Conservation (phyloP, 108 stramenopile species). For the Skeletonema menzelii region DNA sequence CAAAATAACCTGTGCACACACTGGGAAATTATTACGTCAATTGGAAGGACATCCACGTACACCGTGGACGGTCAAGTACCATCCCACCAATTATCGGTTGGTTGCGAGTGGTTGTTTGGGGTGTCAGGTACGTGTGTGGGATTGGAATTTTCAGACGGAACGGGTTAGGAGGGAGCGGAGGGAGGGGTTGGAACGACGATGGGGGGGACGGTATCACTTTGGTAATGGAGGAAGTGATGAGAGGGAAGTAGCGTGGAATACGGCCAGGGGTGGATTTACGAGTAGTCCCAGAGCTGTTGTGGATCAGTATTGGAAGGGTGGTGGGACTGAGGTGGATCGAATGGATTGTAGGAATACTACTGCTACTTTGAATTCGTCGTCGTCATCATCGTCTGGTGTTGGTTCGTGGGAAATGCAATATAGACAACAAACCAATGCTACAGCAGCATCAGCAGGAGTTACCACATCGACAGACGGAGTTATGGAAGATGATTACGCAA, state of each 20-base stretch:
- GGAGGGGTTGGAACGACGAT: conserved; percentile 17
- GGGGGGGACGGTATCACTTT: conserved; percentile 31
- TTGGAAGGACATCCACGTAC: conserved; percentile 96
- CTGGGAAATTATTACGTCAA: conserved; percentile 64
- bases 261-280: background rate
- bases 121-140: conserved; percentile 95
- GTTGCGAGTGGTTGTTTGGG: conserved; percentile 96
- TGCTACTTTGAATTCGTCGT: background rate
- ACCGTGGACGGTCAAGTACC: conserved; percentile 98
- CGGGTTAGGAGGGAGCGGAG: conserved; percentile 18
- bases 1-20: conserved; percentile 83
- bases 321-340: background rate
- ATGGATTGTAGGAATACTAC: background rate
- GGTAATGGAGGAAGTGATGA: background rate
- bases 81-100: conserved; percentile 76
- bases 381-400: background rate
- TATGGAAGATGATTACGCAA: conserved; percentile 39
- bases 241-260: conserved; percentile 1
- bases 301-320: conserved; percentile 9
- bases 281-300: conserved; percentile 6
- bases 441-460: background rate
- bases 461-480: background rate
- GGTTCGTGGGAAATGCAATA: background rate
- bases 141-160: conserved; percentile 62
- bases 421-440: background rate